A percentile compares a stretch with the other conserved stretches of the same genome.
Evolutionary conservation across 805 yeast genomes (phyloP).

Genomic region (Candida stauntonica): DNA sequence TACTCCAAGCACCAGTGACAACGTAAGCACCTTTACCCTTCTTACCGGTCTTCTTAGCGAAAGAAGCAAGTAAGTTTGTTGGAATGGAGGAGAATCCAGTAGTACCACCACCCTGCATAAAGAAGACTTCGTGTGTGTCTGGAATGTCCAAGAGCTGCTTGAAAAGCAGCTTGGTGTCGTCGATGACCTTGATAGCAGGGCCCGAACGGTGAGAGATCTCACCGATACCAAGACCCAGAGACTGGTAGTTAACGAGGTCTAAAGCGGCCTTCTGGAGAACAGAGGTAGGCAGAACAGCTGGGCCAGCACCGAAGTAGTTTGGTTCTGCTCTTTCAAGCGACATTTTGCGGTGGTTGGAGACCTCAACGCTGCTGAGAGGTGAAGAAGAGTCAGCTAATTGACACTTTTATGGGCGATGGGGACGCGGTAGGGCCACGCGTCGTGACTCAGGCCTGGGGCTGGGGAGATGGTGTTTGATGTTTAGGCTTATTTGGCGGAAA

Average conservation of each 20-base stretch:
- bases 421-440: conserved; percentile 2
- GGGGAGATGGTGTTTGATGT: too few species aligned
- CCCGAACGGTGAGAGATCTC: conserved; percentile 94
- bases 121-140: conserved; percentile 89
- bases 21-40: conserved; percentile 81
- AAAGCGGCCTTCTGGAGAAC: conserved; percentile 86
- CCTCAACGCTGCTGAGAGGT: too few species aligned
- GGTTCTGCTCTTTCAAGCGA: conserved; percentile 61
- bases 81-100: conserved; percentile 89
- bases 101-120: conserved; percentile 98
- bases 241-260: conserved; percentile 71
- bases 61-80: conserved; percentile 73
- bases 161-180: conserved; percentile 68
- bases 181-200: conserved; percentile 73
- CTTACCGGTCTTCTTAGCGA: conserved; percentile 66
- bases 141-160: conserved; percentile 68
- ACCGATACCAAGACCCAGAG: conserved; percentile 80
- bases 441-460: conserved; percentile 1
- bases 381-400: conserved; percentile 5
- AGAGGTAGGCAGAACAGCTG: conserved; percentile 81
- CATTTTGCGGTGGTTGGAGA: conserved; percentile 1
- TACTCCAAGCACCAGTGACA: conserved; percentile 92
- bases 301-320: conserved; percentile 97
- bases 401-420: background rate
- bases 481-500: too few species aligned